Evolutionary conservation across 495 filamentous ascomycete genomes (phyloP).

Genomic region (Copromyces sp.): DNA sequence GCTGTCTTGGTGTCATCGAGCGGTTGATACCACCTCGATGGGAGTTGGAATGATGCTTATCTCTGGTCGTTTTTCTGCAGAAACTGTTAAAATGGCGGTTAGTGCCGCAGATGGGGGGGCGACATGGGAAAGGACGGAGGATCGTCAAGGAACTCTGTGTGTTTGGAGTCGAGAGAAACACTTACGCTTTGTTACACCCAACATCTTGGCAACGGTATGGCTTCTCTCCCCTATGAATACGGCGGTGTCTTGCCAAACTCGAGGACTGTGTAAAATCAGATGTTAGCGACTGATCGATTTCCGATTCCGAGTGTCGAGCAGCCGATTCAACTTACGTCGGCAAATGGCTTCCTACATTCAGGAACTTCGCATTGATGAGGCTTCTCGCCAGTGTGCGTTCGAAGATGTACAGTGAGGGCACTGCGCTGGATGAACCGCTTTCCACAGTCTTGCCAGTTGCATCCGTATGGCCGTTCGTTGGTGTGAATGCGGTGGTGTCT

Average conservation of each 20-base stretch:
- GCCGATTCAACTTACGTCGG: constrained; percentile 52
- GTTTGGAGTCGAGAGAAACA: neutral
- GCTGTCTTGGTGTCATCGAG: constrained; percentile 36
- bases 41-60: constrained; percentile 65
- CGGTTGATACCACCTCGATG: constrained; percentile 53
- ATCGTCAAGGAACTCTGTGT: neutral
- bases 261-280: constrained; percentile 52
- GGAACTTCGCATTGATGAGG: constrained; percentile 72
- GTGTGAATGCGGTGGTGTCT: constrained; percentile 86
- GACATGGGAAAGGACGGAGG: neutral
- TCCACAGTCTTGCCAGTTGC: constrained; percentile 57
- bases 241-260: constrained; percentile 73
- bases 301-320: neutral
- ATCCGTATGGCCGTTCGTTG: constrained; percentile 75
- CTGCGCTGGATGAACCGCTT: constrained; percentile 90
- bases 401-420: constrained; percentile 75
- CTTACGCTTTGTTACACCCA: constrained; percentile 72
- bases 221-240: constrained; percentile 77
- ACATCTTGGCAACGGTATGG: constrained; percentile 74
- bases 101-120: constrained; percentile 14
- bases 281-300: constrained; percentile 25
- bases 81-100: constrained; percentile 46
- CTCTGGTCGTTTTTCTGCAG: constrained; percentile 80
- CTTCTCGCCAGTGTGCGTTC: constrained; percentile 85
- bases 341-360: constrained; percentile 78